Conservation (phyloP, 2,329 filamentous ascomycete genomes). For the Beauveria varroae region DNA sequence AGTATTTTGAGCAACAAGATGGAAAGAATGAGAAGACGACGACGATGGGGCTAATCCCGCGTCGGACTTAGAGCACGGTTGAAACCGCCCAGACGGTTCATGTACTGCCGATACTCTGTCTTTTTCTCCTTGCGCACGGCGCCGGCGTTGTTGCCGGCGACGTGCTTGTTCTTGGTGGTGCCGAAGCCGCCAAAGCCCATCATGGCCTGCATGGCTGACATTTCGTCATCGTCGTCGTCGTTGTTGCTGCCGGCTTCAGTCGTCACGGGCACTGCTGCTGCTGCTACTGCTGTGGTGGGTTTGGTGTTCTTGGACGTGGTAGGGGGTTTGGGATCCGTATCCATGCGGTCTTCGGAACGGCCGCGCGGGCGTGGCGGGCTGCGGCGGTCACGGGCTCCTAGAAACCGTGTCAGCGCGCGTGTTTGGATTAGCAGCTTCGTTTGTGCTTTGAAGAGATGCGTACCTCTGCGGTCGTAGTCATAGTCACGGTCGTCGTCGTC, state of each 20-base stretch:
- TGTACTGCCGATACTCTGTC: conserved; percentile 93
- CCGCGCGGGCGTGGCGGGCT: neutral
- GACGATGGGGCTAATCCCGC: conserved; percentile 20
- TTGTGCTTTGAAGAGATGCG: neutral
- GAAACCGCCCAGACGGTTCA: conserved; percentile 79
- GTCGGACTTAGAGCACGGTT: conserved; percentile 65
- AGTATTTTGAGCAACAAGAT: neutral
- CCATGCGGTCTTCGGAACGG: conserved; percentile 16
- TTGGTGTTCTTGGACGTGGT: neutral
- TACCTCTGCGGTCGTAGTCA: conserved; percentile 16
- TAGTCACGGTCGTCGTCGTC: conserved; percentile 22
- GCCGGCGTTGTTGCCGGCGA: conserved; percentile 78
- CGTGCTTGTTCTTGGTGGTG: conserved; percentile 81
- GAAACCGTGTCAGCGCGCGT: neutral
- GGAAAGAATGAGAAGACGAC: no score
- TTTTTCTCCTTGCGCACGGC: conserved; percentile 87
- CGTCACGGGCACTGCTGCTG: conserved; percentile 18
- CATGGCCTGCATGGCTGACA: conserved; percentile 69
- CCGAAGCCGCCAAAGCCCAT: conserved; percentile 89
- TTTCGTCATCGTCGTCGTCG: conserved; percentile 52
- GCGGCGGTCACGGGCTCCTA: conserved; percentile 2
- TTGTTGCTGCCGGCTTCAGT: conserved; percentile 8
- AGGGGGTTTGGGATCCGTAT: conserved; percentile 20
- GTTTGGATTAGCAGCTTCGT: no score
- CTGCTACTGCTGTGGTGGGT: neutral